These are phyloP conservation scores for Amanita rubescens DNA, from an alignment of 768 basidiomycete species.

Conservation along the genomic window DNA sequence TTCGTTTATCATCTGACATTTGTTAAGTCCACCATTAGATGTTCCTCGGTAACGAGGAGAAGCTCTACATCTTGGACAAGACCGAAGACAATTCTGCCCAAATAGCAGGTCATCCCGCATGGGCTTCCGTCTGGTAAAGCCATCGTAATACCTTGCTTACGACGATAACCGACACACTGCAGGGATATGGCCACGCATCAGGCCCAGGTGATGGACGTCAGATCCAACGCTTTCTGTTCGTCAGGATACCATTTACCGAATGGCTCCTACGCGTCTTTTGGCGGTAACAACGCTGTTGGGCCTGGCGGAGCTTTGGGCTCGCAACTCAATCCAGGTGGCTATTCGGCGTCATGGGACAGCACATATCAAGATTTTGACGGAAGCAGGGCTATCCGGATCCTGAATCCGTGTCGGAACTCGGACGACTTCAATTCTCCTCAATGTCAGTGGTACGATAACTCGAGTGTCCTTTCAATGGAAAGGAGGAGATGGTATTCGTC, in stretches of 20 bases:
- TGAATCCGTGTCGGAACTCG: constrained; percentile 60
- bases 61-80: constrained; percentile 79
- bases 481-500: constrained; percentile 72
- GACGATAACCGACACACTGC: not conserved
- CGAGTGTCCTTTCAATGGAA: constrained; percentile 55
- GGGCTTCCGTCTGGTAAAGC: constrained; percentile 61
- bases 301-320: constrained; percentile 55
- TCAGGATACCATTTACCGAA: constrained; percentile 81
- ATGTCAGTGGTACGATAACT: constrained; percentile 72
- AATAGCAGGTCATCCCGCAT: constrained; percentile 54
- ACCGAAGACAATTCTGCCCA: constrained; percentile 55
- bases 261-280: constrained; percentile 67
- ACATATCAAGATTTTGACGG: constrained; percentile 79
- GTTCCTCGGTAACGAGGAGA: constrained; percentile 60
- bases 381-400: constrained; percentile 69
- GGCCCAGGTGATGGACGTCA: constrained; percentile 61
- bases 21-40: constrained; percentile 28
- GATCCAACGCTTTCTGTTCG: constrained; percentile 73
- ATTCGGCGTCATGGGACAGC: constrained; percentile 49
- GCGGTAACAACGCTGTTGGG: constrained; percentile 71
- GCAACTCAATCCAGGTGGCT: constrained; percentile 35
- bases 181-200: constrained; percentile 59
- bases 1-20: not conserved
- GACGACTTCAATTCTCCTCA: constrained; percentile 39
- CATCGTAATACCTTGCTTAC: not conserved